A percentile compares a stretch with the other conserved stretches of the same genome.
These are phyloP conservation scores for Beauveria scarabaeidicola DNA, from an alignment of 2,329 filamentous ascomycete species.

Conservation along the genomic window DNA sequence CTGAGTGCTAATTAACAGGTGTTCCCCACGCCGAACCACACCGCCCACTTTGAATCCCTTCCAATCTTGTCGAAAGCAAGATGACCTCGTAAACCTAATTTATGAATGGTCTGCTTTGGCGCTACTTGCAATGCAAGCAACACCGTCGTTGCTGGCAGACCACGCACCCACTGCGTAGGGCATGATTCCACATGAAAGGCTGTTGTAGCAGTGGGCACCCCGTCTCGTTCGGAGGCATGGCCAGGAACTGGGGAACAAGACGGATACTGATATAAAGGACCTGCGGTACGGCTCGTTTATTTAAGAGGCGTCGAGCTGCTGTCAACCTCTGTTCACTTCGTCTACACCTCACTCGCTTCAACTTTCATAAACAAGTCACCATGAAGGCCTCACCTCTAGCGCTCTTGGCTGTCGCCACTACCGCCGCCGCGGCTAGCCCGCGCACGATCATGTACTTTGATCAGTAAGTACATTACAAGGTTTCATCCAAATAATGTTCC, in stretches of 20 bases:
- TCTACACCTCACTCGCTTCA: not conserved
- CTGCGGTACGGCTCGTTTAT: not conserved
- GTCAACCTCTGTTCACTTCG: not conserved
- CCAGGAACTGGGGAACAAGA: not conserved
- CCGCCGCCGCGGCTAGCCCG: conserved; percentile 16
- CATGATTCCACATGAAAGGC: too few relatives aligned
- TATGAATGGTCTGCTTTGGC: too few relatives aligned
- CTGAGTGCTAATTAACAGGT: too few relatives aligned
- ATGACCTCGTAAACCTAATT: too few relatives aligned
- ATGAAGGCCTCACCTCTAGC: conserved; percentile 3
- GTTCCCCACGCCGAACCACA: too few relatives aligned
- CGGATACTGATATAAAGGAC: not conserved
- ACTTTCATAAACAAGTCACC: not conserved
- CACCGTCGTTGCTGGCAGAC: too few relatives aligned
- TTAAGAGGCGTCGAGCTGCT: not conserved
- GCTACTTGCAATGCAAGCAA: too few relatives aligned
- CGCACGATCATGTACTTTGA: conserved; percentile 37
- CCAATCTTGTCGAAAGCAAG: too few relatives aligned
- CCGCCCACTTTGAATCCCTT: too few relatives aligned
- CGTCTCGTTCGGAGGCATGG: not conserved
- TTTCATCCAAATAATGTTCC: too few relatives aligned
- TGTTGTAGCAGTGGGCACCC: not conserved
- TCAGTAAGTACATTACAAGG: conserved; percentile 24
- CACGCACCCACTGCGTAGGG: too few relatives aligned
- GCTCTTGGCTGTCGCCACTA: conserved; percentile 14